These are phyloP conservation scores for Trichoderma lentiforme DNA, from an alignment of 2,329 filamentous ascomycete genomes.

Conservation along the genomic window DNA sequence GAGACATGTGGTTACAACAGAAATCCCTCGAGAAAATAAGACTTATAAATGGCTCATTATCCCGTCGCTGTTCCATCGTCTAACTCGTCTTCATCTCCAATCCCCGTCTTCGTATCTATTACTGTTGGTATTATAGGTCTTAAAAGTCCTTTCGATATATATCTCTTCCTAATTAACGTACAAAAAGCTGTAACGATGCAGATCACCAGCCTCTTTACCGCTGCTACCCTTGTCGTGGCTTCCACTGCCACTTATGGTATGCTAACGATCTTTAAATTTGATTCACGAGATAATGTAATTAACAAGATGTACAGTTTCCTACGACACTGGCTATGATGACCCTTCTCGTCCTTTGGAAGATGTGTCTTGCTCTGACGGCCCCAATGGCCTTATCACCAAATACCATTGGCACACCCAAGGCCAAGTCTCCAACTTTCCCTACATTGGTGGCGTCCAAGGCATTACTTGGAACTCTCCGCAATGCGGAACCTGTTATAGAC, in stretches of 20 bases:
- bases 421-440: conserved; percentile 48
- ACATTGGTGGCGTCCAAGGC: conserved; percentile 52
- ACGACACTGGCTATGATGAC: conserved; percentile 69
- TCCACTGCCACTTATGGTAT: conserved; percentile 36
- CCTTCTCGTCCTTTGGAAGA: conserved; percentile 48
- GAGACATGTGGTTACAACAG: not conserved
- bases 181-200: conserved; percentile 22
- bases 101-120: not conserved
- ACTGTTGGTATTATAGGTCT: not conserved
- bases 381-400: conserved; percentile 62
- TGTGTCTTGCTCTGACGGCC: conserved; percentile 66
- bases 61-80: not conserved
- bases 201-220: conserved; percentile 37
- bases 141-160: not conserved
- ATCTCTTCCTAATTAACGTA: not conserved
- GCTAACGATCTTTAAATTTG: too few species aligned
- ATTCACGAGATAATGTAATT: too few species aligned
- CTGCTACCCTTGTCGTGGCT: conserved; percentile 37
- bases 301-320: too few species aligned
- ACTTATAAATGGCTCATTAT: not conserved
- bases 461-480: conserved; percentile 56
- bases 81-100: not conserved
- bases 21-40: not conserved
- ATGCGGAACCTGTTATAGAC: conserved; percentile 58
- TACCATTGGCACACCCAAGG: conserved; percentile 57